Evolutionary conservation across 352 stramenopile genomes (phyloP).

Genomic region (Thalassiosira exigua): DNA sequence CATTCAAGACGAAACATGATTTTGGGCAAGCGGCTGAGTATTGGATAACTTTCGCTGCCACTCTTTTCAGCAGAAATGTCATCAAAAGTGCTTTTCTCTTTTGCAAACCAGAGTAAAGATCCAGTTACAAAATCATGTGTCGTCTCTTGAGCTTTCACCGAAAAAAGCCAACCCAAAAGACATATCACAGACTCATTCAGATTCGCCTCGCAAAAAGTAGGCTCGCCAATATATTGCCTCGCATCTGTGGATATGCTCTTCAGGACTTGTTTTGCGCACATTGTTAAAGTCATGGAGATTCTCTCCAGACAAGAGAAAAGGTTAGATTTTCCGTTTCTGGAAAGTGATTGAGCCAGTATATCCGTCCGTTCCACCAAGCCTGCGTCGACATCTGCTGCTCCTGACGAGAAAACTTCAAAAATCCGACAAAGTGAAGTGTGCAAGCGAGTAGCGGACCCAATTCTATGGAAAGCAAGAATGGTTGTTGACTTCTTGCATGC

Average conservation of each 20-base stretch:
- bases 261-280: constrained; percentile 40
- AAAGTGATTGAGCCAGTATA: constrained; percentile 34
- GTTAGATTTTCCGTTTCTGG: constrained; percentile 37
- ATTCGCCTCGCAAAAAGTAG: constrained; percentile 5
- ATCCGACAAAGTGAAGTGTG: constrained; percentile 30
- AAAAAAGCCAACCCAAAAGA: constrained; percentile 38
- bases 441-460: constrained; percentile 14
- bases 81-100: constrained; percentile 30
- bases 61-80: too few relatives aligned
- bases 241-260: constrained; percentile 31
- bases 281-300: constrained; percentile 34
- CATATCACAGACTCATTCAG: constrained; percentile 43
- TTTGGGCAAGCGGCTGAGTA: constrained; percentile 46
- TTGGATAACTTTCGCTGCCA: constrained; percentile 26
- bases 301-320: constrained; percentile 50
- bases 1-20: constrained; percentile 40
- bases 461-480: constrained; percentile 24
- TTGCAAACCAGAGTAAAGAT: constrained; percentile 29
- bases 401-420: constrained; percentile 21
- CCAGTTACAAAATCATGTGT: constrained; percentile 39
- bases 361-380: not conserved
- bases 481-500: not conserved
- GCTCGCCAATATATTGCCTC: not conserved
- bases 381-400: not conserved
- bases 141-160: not conserved